These are phyloP conservation scores for Fusarium protoensiforme DNA, from an alignment of 2,329 filamentous ascomycete genomes.

Conservation along the genomic window DNA sequence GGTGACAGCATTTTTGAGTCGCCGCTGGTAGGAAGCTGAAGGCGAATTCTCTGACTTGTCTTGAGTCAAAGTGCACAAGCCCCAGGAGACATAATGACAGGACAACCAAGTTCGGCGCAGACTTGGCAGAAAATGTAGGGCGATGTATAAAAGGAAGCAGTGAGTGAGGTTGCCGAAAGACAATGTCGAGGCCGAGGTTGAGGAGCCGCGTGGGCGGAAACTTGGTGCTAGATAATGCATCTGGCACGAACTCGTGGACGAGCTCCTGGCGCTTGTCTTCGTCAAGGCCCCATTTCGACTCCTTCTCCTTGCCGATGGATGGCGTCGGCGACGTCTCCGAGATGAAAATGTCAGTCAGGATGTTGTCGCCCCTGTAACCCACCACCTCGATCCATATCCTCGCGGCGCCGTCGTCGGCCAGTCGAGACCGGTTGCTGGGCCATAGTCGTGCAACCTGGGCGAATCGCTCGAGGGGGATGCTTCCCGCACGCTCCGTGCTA, in stretches of 20 bases:
- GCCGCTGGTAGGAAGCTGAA: background rate
- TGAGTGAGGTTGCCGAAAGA: background rate
- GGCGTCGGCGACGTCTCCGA: background rate
- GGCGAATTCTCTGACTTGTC: background rate
- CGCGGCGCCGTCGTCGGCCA: background rate
- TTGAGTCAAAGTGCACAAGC: background rate
- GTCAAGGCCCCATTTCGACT: constrained; percentile 4
- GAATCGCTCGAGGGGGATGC: constrained; percentile 4
- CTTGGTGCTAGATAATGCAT: background rate
- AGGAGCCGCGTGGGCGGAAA: background rate
- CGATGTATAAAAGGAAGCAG: background rate
- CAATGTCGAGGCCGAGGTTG: constrained; percentile 2
- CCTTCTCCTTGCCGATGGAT: background rate
- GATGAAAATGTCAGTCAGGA: background rate
- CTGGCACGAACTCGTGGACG: background rate
- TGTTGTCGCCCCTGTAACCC: background rate
- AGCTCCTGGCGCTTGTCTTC: constrained; percentile 2
- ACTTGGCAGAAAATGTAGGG: background rate
- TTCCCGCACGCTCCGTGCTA: background rate
- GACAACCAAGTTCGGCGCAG: background rate
- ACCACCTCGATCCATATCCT: background rate
- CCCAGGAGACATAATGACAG: background rate
- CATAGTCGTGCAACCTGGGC: constrained; percentile 2
- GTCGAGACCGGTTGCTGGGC: background rate
- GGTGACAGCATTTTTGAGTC: background rate